Evolutionary conservation across 257 asterid species (phyloP).

Genomic region (Nicotiana tabacum): DNA sequence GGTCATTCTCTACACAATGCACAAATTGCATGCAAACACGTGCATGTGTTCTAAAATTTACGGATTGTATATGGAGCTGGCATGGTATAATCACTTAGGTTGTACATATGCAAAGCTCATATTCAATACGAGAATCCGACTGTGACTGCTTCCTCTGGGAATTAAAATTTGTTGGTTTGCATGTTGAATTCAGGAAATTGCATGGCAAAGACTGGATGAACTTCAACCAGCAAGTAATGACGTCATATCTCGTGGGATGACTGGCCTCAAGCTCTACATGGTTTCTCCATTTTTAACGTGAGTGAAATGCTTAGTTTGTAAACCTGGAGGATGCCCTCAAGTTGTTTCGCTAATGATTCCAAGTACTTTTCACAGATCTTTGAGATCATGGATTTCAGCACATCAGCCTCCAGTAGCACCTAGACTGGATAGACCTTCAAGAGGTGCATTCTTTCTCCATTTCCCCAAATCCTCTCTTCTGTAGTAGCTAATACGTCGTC

Average conservation of each 20-base stretch:
- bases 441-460: slow-evolving; percentile 37
- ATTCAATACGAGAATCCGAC: neutral
- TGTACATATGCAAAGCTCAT: neutral
- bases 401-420: slow-evolving; percentile 59
- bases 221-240: slow-evolving; percentile 62
- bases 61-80: neutral
- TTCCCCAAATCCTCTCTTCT: neutral
- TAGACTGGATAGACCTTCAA: slow-evolving; percentile 51
- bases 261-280: slow-evolving; percentile 86
- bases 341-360: neutral
- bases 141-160: neutral
- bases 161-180: neutral
- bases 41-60: neutral
- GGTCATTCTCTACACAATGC: neutral
- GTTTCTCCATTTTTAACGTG: slow-evolving; percentile 81
- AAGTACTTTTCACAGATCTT: slow-evolving; percentile 44
- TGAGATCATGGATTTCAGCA: slow-evolving; percentile 63
- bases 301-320: slow-evolving; percentile 19
- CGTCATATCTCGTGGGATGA: slow-evolving; percentile 71
- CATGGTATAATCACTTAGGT: neutral
- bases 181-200: slow-evolving; percentile 59
- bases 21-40: neutral
- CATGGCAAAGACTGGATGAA: slow-evolving; percentile 88
- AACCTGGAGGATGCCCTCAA: neutral
- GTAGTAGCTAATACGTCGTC: neutral